These are phyloP conservation scores for Boletus semigastroideus DNA, from an alignment of 1,284 basidiomycete genomes.

Conservation along the genomic window DNA sequence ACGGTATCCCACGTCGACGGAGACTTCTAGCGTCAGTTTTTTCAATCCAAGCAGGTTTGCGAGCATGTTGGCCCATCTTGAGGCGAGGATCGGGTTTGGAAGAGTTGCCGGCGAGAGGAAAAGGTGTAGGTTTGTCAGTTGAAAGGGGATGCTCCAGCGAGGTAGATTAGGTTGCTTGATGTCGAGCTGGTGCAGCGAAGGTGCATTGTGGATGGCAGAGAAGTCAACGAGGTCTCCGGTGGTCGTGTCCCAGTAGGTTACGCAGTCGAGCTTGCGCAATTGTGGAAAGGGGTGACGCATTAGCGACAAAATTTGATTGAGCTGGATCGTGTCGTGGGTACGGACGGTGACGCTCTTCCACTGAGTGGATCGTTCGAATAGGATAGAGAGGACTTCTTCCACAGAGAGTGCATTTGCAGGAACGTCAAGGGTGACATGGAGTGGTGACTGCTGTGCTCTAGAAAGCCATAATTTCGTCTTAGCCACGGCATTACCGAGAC, in stretches of 20 bases:
- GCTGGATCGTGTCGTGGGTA: conserved; percentile 37
- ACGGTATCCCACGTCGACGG: conserved; percentile 34
- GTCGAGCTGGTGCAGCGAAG: conserved; percentile 20
- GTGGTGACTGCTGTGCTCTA: conserved; percentile 41
- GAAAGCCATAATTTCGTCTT: conserved; percentile 52
- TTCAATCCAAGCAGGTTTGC: conserved; percentile 37
- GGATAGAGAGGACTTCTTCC: conserved; percentile 39
- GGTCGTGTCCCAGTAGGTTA: conserved; percentile 20
- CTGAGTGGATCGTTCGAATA: conserved; percentile 40
- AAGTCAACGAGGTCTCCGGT: conserved; percentile 21
- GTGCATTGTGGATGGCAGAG: conserved; percentile 22
- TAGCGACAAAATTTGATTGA: conserved; percentile 40
- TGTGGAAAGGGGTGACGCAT: conserved; percentile 34
- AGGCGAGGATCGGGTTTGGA: conserved; percentile 14
- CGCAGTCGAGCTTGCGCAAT: conserved; percentile 28
- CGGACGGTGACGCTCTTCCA: conserved; percentile 48
- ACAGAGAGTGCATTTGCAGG: conserved; percentile 30
- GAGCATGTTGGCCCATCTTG: conserved; percentile 34
- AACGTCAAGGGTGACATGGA: conserved; percentile 46
- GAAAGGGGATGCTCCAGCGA: conserved; percentile 24
- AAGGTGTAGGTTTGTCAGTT: conserved; percentile 23
- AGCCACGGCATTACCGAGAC: conserved; percentile 41
- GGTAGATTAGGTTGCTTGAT: conserved; percentile 25
- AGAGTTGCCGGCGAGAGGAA: conserved; percentile 12
- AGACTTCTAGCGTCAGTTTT: conserved; percentile 42